phyloP scores from a whole-genome alignment of 202 grass and related monocot genomes.

The Zoysia matrella region DNA sequence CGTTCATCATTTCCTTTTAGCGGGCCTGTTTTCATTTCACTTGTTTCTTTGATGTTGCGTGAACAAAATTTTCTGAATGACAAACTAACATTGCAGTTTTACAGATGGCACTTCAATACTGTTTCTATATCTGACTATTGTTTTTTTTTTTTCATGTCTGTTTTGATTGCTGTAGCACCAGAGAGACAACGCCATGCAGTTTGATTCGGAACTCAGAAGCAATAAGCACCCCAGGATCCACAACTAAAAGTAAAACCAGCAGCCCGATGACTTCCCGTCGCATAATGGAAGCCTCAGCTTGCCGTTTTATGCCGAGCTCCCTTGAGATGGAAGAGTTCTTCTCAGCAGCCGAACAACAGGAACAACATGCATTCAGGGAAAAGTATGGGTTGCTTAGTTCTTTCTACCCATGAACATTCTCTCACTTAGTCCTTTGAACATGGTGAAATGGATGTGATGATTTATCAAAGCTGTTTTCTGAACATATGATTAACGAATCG shows the following conservation, averaged over 20 bases:
- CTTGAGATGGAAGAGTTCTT: constrained; percentile 97
- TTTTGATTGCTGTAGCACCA: constrained; percentile 62
- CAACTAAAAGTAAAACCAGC: constrained; percentile 56
- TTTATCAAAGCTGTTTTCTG: too few species aligned
- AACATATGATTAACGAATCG: too few species aligned
- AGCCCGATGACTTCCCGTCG: constrained; percentile 33
- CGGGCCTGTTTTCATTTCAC: too few species aligned
- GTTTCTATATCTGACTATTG: background rate
- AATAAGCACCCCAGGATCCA: constrained; percentile 80
- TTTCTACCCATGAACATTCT: background rate
- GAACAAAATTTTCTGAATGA: background rate
- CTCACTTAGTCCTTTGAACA: background rate
- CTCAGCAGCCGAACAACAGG: constrained; percentile 65
- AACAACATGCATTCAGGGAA: constrained; percentile 68
- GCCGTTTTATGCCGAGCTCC: constrained; percentile 60
- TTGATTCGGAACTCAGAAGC: constrained; percentile 70
- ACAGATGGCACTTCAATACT: background rate
- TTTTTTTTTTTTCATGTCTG: constrained; percentile 12
- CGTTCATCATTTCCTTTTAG: too few species aligned
- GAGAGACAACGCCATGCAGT: constrained; percentile 95
- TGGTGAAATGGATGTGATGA: too few species aligned
- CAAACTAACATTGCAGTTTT: background rate
- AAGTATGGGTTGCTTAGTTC: constrained; percentile 45
- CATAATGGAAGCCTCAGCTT: constrained; percentile 42
- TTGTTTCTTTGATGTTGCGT: too few species aligned